Evolutionary conservation across 1,284 basidiomycete species (phyloP), one percentile per base, ranked within the genome.

Genomic region (Cutaneotrichosporon mucoides): DNA sequence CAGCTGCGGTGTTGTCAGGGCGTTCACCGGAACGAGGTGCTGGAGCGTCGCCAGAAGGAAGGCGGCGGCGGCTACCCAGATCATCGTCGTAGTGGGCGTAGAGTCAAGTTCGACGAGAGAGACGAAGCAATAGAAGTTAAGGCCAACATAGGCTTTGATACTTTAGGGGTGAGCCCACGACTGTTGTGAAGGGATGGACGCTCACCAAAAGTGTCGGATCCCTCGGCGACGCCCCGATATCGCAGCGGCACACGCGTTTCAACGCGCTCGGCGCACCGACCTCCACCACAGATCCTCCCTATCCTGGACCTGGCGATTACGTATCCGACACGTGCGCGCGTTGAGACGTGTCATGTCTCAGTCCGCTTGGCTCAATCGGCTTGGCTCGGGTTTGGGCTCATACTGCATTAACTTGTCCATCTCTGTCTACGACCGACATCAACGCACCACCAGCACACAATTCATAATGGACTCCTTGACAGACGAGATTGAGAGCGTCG

Each of bases 401-500:
- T 24, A 24, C 24, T 2, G 24, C 24, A n/a, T n/a, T n/a, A 13
- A 12, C 43, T 15, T 13, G 8, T 5, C 3, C 43, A 7, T 4
- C 5, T 7, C n/a, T 44, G n/a, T 13, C 43, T 15, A 15, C n/a
- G 2, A 13, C 43, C 1, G 4, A 13, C n/a, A 46, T 10, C 44
- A 16, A 15, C 15, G 16, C n/a, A 33, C 8, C 44, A 46, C 34
- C 34, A 24, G 3, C 52, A 55, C 37, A 51, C 35, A 46, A 46
- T 6, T 12, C 57, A 63, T n/a, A 6, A 74, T 73, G 69, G 69
- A 76, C 64, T 50, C 35, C 36, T 61, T 73, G 2, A 66, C 70
- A 36, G 78, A 79, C 56, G 73, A 77, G 61, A 79, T 79, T 52
- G 75, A 78, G 60, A 73, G 73, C 7, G 71, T 78, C 50, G 71